Conservation (phyloP, 1,284 basidiomycete genomes). For the Serendipita sp. region DNA sequence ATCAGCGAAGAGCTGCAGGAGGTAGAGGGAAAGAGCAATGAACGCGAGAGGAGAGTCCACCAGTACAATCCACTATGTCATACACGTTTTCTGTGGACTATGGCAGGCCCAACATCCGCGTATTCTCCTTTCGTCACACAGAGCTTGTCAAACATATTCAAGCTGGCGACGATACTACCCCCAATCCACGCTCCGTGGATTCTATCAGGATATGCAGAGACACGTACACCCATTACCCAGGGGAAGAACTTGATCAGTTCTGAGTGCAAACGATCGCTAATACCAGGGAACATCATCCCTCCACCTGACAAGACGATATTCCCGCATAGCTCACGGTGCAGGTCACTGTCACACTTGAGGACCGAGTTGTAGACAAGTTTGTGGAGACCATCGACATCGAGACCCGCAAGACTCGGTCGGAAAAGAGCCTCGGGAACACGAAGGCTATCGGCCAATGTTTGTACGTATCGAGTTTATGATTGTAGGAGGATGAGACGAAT, state of each 20-base stretch:
- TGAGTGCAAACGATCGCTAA: constrained; percentile 56
- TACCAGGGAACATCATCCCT: constrained; percentile 54
- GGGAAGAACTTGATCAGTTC: constrained; percentile 26
- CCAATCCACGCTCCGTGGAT: constrained; percentile 49
- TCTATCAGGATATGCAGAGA: constrained; percentile 36
- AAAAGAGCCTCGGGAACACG: constrained; percentile 50
- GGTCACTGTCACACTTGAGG: constrained; percentile 53
- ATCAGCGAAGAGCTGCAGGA: too few species aligned
- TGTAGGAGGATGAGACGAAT: neutral
- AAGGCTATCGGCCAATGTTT: constrained; percentile 25
- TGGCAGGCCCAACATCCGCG: constrained; percentile 30
- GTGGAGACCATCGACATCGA: constrained; percentile 50
- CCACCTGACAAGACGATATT: constrained; percentile 55
- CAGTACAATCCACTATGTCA: neutral
- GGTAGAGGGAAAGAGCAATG: too few species aligned
- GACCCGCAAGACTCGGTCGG: constrained; percentile 48
- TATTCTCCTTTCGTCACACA: constrained; percentile 36
- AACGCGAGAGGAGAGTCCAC: too few species aligned
- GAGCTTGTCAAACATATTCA: constrained; percentile 45
- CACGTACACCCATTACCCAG: constrained; percentile 39
- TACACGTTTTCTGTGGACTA: constrained; percentile 22
- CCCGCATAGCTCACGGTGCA: constrained; percentile 31
- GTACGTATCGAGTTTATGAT: too few species aligned
- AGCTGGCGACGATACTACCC: constrained; percentile 48
- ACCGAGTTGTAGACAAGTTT: constrained; percentile 58